Conservation (phyloP, 441 rosid species). For the Euphorbia schlechtendalii region DNA sequence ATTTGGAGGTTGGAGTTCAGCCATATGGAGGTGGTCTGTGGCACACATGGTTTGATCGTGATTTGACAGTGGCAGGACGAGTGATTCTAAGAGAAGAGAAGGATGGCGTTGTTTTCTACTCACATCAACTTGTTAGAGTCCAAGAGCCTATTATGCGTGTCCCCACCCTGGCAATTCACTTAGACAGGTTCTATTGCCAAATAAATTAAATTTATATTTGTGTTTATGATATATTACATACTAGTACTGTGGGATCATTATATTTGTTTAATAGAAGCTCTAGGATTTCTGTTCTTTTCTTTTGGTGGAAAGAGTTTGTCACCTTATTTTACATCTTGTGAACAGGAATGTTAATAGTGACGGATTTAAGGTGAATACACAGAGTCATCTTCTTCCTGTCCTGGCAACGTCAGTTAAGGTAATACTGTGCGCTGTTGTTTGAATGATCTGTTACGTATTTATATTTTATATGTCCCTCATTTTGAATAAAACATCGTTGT, state of each 20-base stretch:
- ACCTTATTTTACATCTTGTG: constrained; percentile 17
- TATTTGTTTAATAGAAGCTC: neutral
- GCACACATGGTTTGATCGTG: constrained; percentile 99
- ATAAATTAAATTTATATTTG: constrained; percentile 8
- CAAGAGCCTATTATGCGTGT: constrained; percentile 88
- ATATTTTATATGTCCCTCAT: neutral
- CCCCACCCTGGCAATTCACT: constrained; percentile 92
- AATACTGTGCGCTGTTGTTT: neutral
- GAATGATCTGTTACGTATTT: neutral
- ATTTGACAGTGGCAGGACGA: constrained; percentile 89
- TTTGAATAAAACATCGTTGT: neutral
- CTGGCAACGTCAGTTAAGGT: constrained; percentile 93
- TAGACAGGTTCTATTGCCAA: constrained; percentile 61
- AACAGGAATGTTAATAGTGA: constrained; percentile 67
- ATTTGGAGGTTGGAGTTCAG: constrained; percentile 88
- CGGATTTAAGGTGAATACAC: constrained; percentile 92
- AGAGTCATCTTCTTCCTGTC: constrained; percentile 76
- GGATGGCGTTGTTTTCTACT: constrained; percentile 47
- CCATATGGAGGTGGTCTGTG: constrained; percentile 89
- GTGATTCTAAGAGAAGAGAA: constrained; percentile 63
- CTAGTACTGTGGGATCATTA: neutral
- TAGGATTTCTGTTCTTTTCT: constrained; percentile 6
- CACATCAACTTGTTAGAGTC: constrained; percentile 69
- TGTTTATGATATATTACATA: neutral
- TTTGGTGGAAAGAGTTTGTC: neutral